A percentile compares a stretch with the other conserved stretches of the same genome.
phyloP scores from a whole-genome alignment of 805 yeast genomes.

The Grigorovia jiainica region DNA sequence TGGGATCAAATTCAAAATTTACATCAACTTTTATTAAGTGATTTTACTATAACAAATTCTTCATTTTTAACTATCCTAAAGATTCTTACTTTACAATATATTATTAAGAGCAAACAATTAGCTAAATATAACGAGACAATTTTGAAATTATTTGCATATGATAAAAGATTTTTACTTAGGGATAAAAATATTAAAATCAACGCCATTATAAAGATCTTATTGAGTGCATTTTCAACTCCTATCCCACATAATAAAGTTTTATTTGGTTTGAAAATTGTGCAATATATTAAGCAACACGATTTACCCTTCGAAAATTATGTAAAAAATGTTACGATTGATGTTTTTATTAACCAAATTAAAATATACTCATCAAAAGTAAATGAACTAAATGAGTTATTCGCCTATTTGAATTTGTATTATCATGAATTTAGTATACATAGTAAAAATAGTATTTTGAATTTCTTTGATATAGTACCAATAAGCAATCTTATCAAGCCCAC shows the following conservation, averaged over 20 bases:
- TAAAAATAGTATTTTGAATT: too few relatives aligned
- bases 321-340: constrained; percentile 12
- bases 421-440: neutral
- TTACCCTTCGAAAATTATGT: constrained; percentile 16
- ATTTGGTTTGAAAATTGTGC: constrained; percentile 25
- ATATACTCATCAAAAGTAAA: neutral
- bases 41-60: constrained; percentile 15
- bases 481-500: too few relatives aligned
- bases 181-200: constrained; percentile 14
- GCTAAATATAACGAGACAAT: constrained; percentile 9
- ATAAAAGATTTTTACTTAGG: constrained; percentile 17
- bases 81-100: constrained; percentile 20
- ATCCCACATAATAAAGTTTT: constrained; percentile 14
- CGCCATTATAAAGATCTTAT: constrained; percentile 17
- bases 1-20: constrained; percentile 7
- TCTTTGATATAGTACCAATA: too few relatives aligned
- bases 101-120: constrained; percentile 14
- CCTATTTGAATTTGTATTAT: neutral
- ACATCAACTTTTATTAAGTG: constrained; percentile 17
- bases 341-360: constrained; percentile 14
- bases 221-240: constrained; percentile 16
- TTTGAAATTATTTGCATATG: constrained; percentile 17
- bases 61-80: constrained; percentile 21
- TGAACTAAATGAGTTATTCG: neutral
- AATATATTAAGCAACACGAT: constrained; percentile 20